These are phyloP conservation scores for Candida smagusa DNA, from an alignment of 1,139 yeast genomes.

Conservation along the genomic window DNA sequence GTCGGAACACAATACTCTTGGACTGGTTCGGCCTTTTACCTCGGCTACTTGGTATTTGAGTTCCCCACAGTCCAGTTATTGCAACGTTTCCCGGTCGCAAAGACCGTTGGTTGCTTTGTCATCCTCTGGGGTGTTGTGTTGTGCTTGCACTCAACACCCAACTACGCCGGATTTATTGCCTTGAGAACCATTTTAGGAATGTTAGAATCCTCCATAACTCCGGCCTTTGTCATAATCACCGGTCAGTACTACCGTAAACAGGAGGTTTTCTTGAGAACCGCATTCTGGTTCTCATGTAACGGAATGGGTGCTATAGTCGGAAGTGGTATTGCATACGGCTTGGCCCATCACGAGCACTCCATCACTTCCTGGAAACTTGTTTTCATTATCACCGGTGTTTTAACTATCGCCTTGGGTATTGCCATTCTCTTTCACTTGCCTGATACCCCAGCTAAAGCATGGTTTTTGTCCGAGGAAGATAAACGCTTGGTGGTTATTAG, in stretches of 20 bases:
- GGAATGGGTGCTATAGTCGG: constrained; percentile 55
- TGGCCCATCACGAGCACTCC: constrained; percentile 27
- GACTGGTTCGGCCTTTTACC: constrained; percentile 55
- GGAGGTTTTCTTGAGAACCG: constrained; percentile 47
- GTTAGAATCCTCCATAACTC: constrained; percentile 53
- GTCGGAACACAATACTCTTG: constrained; percentile 50
- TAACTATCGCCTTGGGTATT: constrained; percentile 45
- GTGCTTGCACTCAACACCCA: constrained; percentile 39
- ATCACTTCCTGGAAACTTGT: constrained; percentile 46
- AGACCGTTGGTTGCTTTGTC: constrained; percentile 31
- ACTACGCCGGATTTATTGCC: constrained; percentile 36
- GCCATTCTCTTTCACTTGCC: constrained; percentile 46
- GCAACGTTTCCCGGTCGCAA: constrained; percentile 44
- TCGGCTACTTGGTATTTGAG: constrained; percentile 50
- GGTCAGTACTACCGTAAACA: constrained; percentile 52
- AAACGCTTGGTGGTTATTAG: constrained; percentile 33
- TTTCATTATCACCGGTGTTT: constrained; percentile 45
- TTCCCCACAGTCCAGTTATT: constrained; percentile 41
- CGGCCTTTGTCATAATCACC: constrained; percentile 52
- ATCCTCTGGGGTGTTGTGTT: constrained; percentile 48
- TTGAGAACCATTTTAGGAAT: constrained; percentile 50
- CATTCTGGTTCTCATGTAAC: constrained; percentile 48
- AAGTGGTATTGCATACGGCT: constrained; percentile 46
- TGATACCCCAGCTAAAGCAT: constrained; percentile 51
- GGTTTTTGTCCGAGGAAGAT: constrained; percentile 43